phyloP scores from a whole-genome alignment of 768 basidiomycete species.

The Tricholoma terreum region DNA sequence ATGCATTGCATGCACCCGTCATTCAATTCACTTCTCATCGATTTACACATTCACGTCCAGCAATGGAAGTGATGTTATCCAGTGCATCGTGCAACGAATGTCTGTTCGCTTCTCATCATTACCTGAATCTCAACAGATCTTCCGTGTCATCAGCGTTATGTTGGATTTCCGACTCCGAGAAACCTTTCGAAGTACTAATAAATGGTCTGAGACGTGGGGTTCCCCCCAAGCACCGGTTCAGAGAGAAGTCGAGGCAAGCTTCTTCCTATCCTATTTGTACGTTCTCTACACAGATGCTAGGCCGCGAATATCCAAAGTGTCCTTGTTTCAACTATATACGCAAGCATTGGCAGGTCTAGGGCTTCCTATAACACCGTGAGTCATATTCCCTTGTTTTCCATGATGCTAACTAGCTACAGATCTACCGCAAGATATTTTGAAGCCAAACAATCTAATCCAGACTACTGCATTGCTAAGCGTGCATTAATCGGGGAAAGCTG shows the following conservation, averaged over 20 bases:
- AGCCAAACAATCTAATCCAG: conserved; percentile 37
- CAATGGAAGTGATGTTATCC: conserved; percentile 22
- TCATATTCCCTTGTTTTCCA: background rate
- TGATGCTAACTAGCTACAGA: background rate
- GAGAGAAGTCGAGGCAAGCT: conserved; percentile 57
- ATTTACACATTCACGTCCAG: conserved; percentile 57
- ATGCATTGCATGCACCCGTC: conserved; percentile 44
- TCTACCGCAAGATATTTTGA: conserved; percentile 39
- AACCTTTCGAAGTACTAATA: conserved; percentile 62
- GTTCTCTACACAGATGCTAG: conserved; percentile 26
- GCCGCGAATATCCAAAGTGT: conserved; percentile 50
- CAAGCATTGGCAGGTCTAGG: conserved; percentile 15
- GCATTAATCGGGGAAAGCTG: conserved; percentile 40
- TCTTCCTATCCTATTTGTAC: background rate
- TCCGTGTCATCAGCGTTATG: conserved; percentile 54
- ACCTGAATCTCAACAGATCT: background rate
- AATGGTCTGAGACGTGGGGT: conserved; percentile 81
- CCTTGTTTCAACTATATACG: conserved; percentile 49
- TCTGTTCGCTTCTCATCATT: conserved; percentile 24
- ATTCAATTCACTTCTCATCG: conserved; percentile 57
- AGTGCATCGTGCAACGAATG: conserved; percentile 69
- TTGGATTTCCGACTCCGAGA: conserved; percentile 56
- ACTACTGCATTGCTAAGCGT: conserved; percentile 52
- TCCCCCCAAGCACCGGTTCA: conserved; percentile 64
- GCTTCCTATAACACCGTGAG: conserved; percentile 16